A percentile compares a stretch with the other conserved stretches of the same genome.
Evolutionary conservation across 108 stramenopile genomes (phyloP).

Genomic region (Pseudonitzschia delicatissima): DNA sequence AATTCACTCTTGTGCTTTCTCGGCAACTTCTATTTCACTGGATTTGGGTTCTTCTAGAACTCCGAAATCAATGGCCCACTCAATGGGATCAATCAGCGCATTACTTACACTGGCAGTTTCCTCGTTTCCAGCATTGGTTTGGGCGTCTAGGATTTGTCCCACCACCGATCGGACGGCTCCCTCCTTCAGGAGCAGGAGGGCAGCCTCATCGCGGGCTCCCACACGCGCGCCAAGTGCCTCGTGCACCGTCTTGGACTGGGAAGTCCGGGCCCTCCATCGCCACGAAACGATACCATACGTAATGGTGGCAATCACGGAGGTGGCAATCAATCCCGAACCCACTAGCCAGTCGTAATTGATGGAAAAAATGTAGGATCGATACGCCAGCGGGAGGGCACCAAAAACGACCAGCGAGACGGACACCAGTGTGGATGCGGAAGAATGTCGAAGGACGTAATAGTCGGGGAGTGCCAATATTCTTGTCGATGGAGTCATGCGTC

Average conservation of each 20-base stretch:
- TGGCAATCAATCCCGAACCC: background rate
- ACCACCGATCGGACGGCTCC: constrained; percentile 5
- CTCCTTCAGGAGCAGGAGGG: constrained; percentile 10
- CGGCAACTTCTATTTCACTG: no score
- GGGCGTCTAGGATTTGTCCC: background rate
- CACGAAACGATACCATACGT: constrained; percentile 34
- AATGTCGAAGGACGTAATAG: constrained; percentile 27
- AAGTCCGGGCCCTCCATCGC: constrained; percentile 21
- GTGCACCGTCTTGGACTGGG: constrained; percentile 17
- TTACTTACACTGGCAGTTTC: background rate
- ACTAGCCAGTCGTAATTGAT: constrained; percentile 36
- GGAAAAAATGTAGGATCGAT: constrained; percentile 39
- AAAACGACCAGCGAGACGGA: constrained; percentile 34
- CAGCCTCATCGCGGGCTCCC: constrained; percentile 20
- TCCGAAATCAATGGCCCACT: constrained; percentile 2
- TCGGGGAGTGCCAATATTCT: constrained; percentile 16
- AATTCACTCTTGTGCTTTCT: no score
- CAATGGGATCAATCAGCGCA: background rate
- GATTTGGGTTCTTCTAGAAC: no score
- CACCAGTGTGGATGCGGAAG: constrained; percentile 33
- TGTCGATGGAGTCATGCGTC: constrained; percentile 18
- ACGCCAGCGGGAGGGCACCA: constrained; percentile 49
- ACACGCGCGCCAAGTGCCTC: constrained; percentile 18
- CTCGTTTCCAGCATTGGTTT: background rate
- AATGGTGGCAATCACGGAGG: constrained; percentile 41